A percentile compares a stretch with the other conserved stretches of the same genome.
Conservation (phyloP, 78 protist genomes). For the Trichosphaerium sp. region DNA sequence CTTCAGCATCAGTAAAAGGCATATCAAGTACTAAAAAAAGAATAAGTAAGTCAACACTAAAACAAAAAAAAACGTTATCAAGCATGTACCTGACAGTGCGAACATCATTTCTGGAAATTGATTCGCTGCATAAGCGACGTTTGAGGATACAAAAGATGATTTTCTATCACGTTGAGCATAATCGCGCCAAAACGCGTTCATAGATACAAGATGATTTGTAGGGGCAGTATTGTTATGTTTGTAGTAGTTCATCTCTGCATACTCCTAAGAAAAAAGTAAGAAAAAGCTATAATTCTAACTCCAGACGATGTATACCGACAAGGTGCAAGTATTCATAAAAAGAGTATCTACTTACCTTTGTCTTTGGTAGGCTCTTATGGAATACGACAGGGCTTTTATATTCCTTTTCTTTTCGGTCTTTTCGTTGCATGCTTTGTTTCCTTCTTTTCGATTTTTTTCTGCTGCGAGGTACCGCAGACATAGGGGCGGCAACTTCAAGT, state of each 20-base stretch:
- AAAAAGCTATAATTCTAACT: neutral
- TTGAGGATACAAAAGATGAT: neutral
- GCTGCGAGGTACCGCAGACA: too few species aligned
- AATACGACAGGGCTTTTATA: neutral
- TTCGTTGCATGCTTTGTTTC: neutral
- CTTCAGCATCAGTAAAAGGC: constrained; percentile 13
- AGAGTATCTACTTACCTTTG: neutral
- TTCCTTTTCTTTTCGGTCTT: neutral
- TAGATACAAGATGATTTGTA: neutral
- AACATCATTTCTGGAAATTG: constrained; percentile 7
- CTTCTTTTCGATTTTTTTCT: too few species aligned
- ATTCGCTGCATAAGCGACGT: neutral
- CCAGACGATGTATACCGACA: neutral
- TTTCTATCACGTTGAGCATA: neutral
- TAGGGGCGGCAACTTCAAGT: too few species aligned
- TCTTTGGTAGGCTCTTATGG: neutral
- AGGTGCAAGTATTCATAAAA: neutral
- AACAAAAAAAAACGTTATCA: too few species aligned
- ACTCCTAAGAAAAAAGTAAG: constrained; percentile 20
- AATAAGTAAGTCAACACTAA: too few species aligned
- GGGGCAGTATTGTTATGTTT: neutral
- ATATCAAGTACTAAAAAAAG: constrained; percentile 33
- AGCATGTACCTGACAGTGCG: constrained; percentile 13
- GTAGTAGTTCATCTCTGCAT: constrained; percentile 36
- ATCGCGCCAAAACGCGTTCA: constrained; percentile 26